Conservation (phyloP, 768 basidiomycete genomes). For the Naematelia aurantialba region DNA sequence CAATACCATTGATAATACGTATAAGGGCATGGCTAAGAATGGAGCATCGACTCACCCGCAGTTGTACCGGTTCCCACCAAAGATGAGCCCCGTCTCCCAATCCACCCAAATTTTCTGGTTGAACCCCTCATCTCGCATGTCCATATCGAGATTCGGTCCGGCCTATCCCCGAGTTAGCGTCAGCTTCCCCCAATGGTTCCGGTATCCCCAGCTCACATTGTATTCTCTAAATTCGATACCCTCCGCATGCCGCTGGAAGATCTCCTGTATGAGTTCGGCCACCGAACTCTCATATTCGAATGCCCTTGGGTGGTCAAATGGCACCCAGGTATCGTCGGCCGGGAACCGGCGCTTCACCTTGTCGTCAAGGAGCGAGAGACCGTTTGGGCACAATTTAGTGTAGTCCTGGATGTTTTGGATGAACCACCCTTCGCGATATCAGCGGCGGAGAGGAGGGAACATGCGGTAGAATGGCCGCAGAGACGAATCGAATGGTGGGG, state of each 20-base stretch:
- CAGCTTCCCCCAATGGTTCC: too few species aligned
- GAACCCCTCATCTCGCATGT: conserved; percentile 91
- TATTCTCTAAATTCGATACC: conserved; percentile 94
- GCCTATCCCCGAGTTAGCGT: too few species aligned
- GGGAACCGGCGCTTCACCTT: conserved; percentile 90
- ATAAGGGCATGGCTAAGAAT: too few species aligned
- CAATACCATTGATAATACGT: too few species aligned
- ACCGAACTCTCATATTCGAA: conserved; percentile 76
- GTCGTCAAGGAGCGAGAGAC: conserved; percentile 72
- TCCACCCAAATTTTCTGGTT: conserved; percentile 91
- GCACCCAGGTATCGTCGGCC: conserved; percentile 84
- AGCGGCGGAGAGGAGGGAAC: not conserved
- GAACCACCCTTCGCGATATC: conserved; percentile 69
- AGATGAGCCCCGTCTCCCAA: conserved; percentile 86
- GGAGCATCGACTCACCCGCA: conserved; percentile 48
- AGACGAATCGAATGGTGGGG: too few species aligned
- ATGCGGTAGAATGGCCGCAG: not conserved
- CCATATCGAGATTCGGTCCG: conserved; percentile 92
- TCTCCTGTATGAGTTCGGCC: conserved; percentile 95
- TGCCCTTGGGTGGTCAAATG: conserved; percentile 80
- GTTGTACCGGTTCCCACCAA: conserved; percentile 68
- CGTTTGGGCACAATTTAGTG: conserved; percentile 74
- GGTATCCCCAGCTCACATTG: conserved; percentile 55
- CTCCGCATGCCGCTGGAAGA: conserved; percentile 84
- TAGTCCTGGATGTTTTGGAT: conserved; percentile 97